Evolutionary conservation across 2,329 filamentous ascomycete genomes (phyloP).

Genomic region (Thermothelomyces thermophilus): DNA sequence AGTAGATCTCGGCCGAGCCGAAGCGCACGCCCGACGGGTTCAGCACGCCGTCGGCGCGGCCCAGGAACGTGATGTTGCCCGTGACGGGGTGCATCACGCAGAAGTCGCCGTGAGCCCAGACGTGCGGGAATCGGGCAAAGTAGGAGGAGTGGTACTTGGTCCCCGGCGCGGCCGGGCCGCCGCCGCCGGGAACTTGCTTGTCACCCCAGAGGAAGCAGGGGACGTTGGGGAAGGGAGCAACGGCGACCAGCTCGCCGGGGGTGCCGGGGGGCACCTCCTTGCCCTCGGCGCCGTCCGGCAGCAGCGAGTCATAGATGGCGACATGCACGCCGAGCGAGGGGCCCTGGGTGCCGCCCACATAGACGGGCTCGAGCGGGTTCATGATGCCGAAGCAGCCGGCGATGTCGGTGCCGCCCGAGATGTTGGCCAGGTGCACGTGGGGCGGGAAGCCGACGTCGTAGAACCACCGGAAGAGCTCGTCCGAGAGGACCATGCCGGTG

Average conservation of each 20-base stretch:
- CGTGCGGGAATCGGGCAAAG: conserved; percentile 56
- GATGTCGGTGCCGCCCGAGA: conserved; percentile 72
- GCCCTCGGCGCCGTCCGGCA: conserved; percentile 40
- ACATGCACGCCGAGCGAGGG: conserved; percentile 44
- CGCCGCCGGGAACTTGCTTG: conserved; percentile 18
- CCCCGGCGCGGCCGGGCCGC: conserved; percentile 37
- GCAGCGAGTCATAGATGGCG: conserved; percentile 57
- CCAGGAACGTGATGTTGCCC: conserved; percentile 58
- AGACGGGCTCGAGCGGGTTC: conserved; percentile 64
- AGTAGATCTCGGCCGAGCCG: conserved; percentile 74
- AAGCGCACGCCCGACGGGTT: conserved; percentile 76
- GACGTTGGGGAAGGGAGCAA: conserved; percentile 66
- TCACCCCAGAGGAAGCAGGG: conserved; percentile 62
- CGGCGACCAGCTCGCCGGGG: conserved; percentile 69
- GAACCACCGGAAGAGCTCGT: conserved; percentile 74
- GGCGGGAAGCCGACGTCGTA: conserved; percentile 64
- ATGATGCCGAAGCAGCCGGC: conserved; percentile 55
- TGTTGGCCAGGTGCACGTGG: conserved; percentile 62
- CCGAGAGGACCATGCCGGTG: conserved; percentile 76
- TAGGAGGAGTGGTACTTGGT: conserved; percentile 55
- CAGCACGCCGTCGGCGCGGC: conserved; percentile 69
- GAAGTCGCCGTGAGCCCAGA: conserved; percentile 82
- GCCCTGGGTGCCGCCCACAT: conserved; percentile 49
- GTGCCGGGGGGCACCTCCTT: conserved; percentile 48
- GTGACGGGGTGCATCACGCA: conserved; percentile 63